Evolutionary conservation across 805 yeast species (phyloP).

Genomic region (Ogataea sp.): DNA sequence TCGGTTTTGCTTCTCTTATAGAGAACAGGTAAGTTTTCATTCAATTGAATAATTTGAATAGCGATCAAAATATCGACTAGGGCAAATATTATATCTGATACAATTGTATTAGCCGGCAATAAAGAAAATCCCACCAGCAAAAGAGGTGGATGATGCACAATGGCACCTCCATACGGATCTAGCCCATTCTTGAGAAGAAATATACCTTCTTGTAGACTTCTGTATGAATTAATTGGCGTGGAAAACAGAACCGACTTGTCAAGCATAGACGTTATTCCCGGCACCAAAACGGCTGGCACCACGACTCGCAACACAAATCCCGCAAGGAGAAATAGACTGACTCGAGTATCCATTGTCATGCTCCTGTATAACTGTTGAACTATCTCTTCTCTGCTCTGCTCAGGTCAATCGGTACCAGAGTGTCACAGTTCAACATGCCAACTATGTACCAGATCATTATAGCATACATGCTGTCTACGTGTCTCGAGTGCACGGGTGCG

Average conservation of each 20-base stretch:
- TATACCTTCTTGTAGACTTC: constrained; percentile 58
- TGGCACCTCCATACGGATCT: constrained; percentile 70
- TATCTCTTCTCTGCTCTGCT: too few relatives aligned
- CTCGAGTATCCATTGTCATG: constrained; percentile 2
- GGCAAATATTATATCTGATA: constrained; percentile 39
- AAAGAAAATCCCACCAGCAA: constrained; percentile 43
- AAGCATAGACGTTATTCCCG: constrained; percentile 24
- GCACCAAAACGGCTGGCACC: constrained; percentile 19
- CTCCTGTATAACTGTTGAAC: not conserved
- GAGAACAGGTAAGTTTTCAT: constrained; percentile 27
- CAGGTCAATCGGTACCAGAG: too few relatives aligned
- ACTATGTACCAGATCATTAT: too few relatives aligned
- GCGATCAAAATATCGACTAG: constrained; percentile 53
- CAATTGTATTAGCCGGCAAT: constrained; percentile 12
- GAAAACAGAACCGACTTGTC: constrained; percentile 55
- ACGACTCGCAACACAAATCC: constrained; percentile 19
- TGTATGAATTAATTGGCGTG: constrained; percentile 67
- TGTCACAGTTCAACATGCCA: too few relatives aligned
- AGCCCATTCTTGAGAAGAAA: constrained; percentile 49
- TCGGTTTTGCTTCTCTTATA: constrained; percentile 7
- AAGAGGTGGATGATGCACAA: constrained; percentile 80
- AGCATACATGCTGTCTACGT: too few relatives aligned
- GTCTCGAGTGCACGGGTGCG: too few relatives aligned
- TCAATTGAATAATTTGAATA: constrained; percentile 40
- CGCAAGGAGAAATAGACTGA: not conserved